phyloP scores from a whole-genome alignment of 2,329 filamentous ascomycete genomes.

The Alternaria novae-zelandiae region DNA sequence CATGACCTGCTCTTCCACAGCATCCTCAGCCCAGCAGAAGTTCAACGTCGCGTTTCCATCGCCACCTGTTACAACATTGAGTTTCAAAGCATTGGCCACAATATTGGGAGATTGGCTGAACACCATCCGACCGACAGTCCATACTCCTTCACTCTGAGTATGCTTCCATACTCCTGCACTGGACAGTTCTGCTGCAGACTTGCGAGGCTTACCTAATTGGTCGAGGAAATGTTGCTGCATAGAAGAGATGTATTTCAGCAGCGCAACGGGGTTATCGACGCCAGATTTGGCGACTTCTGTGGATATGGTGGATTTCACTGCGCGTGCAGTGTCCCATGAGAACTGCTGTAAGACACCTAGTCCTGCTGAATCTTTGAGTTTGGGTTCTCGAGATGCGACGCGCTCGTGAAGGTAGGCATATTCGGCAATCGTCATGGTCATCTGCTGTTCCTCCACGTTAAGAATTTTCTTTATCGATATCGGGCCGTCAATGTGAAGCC shows the following conservation, averaged over 20 bases:
- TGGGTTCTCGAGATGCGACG: not conserved
- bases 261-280: slow-evolving; percentile 42
- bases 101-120: slow-evolving; percentile 55
- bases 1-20: slow-evolving; percentile 39
- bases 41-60: slow-evolving; percentile 52
- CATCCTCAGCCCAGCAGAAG: slow-evolving; percentile 51
- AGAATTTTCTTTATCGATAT: slow-evolving; percentile 51
- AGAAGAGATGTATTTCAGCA: slow-evolving; percentile 52
- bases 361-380: not conserved
- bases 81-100: slow-evolving; percentile 46
- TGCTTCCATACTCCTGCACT: slow-evolving; percentile 52
- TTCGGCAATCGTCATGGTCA: slow-evolving; percentile 31
- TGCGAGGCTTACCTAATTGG: slow-evolving; percentile 49
- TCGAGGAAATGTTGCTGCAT: slow-evolving; percentile 47
- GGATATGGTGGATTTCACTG: slow-evolving; percentile 20
- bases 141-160: slow-evolving; percentile 2
- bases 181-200: slow-evolving; percentile 53
- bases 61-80: slow-evolving; percentile 53
- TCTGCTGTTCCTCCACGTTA: slow-evolving; percentile 31
- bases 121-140: slow-evolving; percentile 49
- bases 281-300: slow-evolving; percentile 25
- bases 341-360: slow-evolving; percentile 9
- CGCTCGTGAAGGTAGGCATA: slow-evolving; percentile 20
- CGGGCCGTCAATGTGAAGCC: slow-evolving; percentile 42
- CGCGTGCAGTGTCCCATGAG: slow-evolving; percentile 27